phyloP scores from a whole-genome alignment of 805 yeast species.

The Alloascoidea africana region DNA sequence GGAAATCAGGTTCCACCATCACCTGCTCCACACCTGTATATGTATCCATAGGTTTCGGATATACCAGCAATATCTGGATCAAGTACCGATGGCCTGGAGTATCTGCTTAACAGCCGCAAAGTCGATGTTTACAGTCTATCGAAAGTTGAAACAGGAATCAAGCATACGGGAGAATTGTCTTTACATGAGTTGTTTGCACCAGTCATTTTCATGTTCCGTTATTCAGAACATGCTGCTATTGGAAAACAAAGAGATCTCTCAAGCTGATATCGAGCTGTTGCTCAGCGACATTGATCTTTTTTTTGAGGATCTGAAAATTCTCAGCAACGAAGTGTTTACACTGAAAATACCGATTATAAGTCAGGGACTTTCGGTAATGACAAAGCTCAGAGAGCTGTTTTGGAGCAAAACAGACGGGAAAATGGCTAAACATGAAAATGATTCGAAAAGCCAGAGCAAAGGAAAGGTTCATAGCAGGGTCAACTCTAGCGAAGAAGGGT shows the following conservation, averaged over 20 bases:
- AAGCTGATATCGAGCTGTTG: background rate
- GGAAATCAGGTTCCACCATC: background rate
- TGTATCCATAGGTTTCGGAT: background rate
- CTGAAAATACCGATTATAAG: background rate
- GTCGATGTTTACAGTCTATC: background rate
- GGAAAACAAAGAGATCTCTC: background rate
- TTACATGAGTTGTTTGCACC: background rate
- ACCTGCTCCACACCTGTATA: background rate
- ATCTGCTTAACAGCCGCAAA: background rate
- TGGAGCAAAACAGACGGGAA: background rate
- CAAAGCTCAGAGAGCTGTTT: background rate
- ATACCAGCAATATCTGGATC: background rate
- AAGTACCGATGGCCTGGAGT: conserved; percentile 1
- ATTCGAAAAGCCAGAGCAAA: background rate
- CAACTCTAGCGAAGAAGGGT: background rate
- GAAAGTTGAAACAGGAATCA: background rate
- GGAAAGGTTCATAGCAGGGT: too few species aligned
- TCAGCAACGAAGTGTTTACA: background rate
- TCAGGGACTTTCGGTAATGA: conserved; percentile 1
- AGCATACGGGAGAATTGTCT: background rate
- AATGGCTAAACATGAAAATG: background rate
- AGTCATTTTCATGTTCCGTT: background rate
- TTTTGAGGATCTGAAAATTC: background rate
- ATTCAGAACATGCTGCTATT: background rate
- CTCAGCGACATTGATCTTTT: background rate